These are phyloP conservation scores for Trichoderma atroviride DNA, from an alignment of 2,329 filamentous ascomycete species.

Conservation along the genomic window DNA sequence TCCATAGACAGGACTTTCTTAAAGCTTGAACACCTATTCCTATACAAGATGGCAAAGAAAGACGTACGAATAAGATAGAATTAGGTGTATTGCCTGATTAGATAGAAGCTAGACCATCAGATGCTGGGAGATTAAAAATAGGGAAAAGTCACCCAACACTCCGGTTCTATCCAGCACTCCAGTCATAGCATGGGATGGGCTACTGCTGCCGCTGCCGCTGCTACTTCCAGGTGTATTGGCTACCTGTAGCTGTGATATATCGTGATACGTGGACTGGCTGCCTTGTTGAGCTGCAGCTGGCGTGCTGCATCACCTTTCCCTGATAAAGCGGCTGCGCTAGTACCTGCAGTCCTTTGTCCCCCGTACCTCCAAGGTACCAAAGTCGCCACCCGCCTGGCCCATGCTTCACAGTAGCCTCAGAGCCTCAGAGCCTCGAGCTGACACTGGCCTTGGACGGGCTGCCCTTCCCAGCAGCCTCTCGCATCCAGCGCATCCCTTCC, in stretches of 20 bases:
- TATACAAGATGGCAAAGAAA: neutral
- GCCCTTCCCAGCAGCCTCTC: neutral
- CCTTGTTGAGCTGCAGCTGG: no score
- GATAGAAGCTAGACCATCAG: neutral
- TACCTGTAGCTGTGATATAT: no score
- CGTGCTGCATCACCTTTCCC: no score
- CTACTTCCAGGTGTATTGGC: no score
- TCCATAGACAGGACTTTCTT: no score
- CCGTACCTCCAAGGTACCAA: neutral
- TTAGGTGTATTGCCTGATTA: neutral
- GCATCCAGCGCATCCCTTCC: constrained; percentile 10
- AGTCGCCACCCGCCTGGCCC: constrained; percentile 18
- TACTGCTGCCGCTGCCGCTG: no score
- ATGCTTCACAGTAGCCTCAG: constrained; percentile 20
- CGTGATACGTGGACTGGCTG: no score
- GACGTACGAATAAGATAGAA: neutral
- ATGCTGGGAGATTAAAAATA: neutral
- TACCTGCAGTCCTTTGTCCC: neutral
- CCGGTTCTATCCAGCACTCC: no score
- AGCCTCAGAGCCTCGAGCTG: neutral
- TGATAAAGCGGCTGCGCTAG: neutral
- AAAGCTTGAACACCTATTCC: no score
- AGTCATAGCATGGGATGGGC: no score
- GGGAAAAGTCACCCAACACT: no score
- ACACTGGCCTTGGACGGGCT: constrained; percentile 5